phyloP scores from a whole-genome alignment of 345 rosid species.

The Euphorbia lathyris region DNA sequence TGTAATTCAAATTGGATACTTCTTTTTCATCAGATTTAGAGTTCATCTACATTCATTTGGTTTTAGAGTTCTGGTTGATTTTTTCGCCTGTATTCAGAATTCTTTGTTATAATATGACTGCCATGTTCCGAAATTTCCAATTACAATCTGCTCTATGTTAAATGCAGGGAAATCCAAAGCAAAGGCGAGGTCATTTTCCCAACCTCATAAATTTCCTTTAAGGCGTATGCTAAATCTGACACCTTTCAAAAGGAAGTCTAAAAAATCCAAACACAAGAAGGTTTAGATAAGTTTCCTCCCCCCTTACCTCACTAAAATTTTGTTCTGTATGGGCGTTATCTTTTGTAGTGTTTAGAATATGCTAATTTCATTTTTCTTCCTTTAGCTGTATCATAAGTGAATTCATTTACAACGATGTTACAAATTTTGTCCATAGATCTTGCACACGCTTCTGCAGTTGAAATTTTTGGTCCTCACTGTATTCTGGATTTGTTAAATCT shows the following conservation, averaged over 20 bases:
- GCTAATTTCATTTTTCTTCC: background rate
- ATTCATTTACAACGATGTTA: background rate
- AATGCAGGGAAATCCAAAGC: conserved; percentile 39
- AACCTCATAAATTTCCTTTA: conserved; percentile 30
- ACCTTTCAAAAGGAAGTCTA: conserved; percentile 41
- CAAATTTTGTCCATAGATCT: conserved; percentile 1
- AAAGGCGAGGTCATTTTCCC: conserved; percentile 28
- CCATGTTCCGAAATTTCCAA: background rate
- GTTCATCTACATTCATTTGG: background rate
- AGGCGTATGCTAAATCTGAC: conserved; percentile 40
- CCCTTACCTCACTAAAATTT: background rate
- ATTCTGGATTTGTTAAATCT: background rate
- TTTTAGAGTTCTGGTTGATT: background rate
- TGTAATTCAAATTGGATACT: background rate
- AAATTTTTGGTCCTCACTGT: background rate
- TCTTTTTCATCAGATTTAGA: background rate
- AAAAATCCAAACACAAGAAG: conserved; percentile 17
- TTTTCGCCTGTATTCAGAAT: background rate
- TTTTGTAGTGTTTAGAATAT: conserved; percentile 10
- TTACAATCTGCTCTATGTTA: background rate
- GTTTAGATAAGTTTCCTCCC: conserved; percentile 3
- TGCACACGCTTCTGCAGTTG: background rate
- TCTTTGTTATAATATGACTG: background rate
- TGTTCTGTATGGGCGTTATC: background rate
- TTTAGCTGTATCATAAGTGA: background rate